These are phyloP conservation scores for Pachysandra terminalis DNA, from an alignment of 164 flowering plant species.

Conservation along the genomic window DNA sequence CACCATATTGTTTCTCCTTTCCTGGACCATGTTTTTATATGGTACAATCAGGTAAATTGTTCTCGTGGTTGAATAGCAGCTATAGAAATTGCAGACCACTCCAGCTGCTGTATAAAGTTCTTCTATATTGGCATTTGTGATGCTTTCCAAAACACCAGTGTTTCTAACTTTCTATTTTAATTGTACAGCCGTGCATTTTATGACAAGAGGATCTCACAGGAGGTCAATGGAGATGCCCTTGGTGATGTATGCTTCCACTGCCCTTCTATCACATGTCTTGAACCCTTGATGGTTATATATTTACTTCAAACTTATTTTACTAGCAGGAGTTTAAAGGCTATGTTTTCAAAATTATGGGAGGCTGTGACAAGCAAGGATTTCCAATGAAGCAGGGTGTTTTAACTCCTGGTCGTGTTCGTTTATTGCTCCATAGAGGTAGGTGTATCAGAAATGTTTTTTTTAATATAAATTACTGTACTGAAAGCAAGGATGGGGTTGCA, in stretches of 20 bases:
- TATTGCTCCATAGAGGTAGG: conserved; percentile 40
- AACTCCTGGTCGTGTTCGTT: conserved; percentile 47
- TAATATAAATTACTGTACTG: neutral
- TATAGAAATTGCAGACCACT: too few relatives aligned
- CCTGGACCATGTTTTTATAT: too few relatives aligned
- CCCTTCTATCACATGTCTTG: neutral
- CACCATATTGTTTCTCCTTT: too few relatives aligned
- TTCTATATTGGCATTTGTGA: too few relatives aligned
- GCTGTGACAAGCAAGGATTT: conserved; percentile 53
- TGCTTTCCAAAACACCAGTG: neutral
- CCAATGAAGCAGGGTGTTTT: conserved; percentile 56
- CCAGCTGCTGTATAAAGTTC: too few relatives aligned
- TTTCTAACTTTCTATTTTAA: neutral
- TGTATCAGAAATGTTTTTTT: too few relatives aligned
- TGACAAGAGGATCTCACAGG: conserved; percentile 49
- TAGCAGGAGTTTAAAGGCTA: conserved; percentile 48
- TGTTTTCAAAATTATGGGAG: conserved; percentile 50
- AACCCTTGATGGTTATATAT: neutral
- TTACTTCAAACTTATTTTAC: neutral
- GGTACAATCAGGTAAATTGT: too few relatives aligned
- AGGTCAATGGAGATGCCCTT: conserved; percentile 40
- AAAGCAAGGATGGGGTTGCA: too few relatives aligned
- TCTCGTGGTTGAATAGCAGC: too few relatives aligned
- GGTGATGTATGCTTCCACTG: conserved; percentile 31
- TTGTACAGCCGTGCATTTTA: conserved; percentile 30